Percentiles rank a stretch among this genome's conserved stretches.
These are phyloP conservation scores for Grammothele lineata DNA, from an alignment of 768 basidiomycete species.

Conservation along the genomic window DNA sequence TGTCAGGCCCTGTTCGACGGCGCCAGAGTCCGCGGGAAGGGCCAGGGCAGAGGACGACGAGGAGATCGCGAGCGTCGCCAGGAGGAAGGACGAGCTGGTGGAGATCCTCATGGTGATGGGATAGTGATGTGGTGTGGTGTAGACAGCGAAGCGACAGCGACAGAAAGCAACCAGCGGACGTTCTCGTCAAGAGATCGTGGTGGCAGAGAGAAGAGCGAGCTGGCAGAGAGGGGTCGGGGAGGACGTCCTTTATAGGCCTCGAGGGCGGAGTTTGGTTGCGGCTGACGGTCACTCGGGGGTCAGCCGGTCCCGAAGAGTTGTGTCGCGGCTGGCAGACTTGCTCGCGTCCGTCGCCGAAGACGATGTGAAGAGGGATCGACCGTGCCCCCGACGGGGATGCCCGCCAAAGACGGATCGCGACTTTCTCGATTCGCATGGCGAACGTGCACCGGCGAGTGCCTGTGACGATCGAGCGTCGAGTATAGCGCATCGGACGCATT, in stretches of 20 bases:
- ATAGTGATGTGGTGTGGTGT: constrained; percentile 9
- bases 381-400: no score
- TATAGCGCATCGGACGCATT: no score
- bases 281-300: no score
- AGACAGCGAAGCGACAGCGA: constrained; percentile 17
- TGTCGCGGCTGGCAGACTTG: no score
- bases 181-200: constrained; percentile 19
- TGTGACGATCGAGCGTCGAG: no score
- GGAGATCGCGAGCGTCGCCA: constrained; percentile 27
- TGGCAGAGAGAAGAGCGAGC: constrained; percentile 15
- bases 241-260: background rate
- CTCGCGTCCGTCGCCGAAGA: no score
- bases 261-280: background rate
- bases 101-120: constrained; percentile 26
- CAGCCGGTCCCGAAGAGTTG: no score
- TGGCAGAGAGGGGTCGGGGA: background rate
- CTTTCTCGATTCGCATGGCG: no score
- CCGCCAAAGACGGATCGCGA: no score
- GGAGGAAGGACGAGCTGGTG: constrained; percentile 29
- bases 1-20: constrained; percentile 2
- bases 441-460: no score
- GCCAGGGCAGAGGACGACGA: constrained; percentile 28
- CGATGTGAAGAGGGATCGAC: no score
- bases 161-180: constrained; percentile 7
- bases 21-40: constrained; percentile 20